Percentiles rank a stretch among this genome's conserved stretches.
Evolutionary conservation across 768 basidiomycete species (phyloP).

Genomic region (Polyporus arcularius): DNA sequence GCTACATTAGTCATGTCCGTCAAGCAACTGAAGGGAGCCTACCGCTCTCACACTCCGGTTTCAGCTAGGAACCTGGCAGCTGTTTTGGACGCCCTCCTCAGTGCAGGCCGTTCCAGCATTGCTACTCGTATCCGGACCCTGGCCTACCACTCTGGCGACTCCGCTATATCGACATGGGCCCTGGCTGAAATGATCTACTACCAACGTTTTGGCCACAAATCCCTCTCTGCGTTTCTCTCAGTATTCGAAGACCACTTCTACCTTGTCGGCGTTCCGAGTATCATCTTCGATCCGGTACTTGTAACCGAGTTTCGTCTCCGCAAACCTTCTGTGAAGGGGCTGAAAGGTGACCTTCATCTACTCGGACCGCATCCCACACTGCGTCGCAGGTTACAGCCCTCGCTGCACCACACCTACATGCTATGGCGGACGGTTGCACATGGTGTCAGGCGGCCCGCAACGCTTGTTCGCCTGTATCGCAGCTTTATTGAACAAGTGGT

Average conservation of each 20-base stretch:
- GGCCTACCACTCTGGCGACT: conserved; percentile 40
- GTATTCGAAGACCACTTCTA: conserved; percentile 56
- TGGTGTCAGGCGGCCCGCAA: background rate
- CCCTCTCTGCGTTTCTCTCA: conserved; percentile 18
- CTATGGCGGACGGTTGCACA: background rate
- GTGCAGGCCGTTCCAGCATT: conserved; percentile 60
- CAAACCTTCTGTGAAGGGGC: background rate
- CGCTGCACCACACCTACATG: background rate
- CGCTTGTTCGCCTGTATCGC: background rate
- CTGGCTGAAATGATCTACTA: conserved; percentile 32
- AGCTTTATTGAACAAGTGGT: conserved; percentile 4
- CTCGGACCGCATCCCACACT: background rate
- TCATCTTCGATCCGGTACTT: background rate
- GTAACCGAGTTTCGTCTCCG: background rate
- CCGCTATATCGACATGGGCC: conserved; percentile 24
- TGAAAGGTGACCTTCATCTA: background rate
- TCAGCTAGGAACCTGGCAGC: conserved; percentile 9
- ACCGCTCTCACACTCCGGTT: background rate
- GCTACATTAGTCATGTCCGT: background rate
- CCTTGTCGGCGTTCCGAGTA: conserved; percentile 51
- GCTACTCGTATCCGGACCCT: conserved; percentile 62
- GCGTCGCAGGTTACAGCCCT: background rate
- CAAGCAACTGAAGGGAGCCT: background rate
- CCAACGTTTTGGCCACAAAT: background rate
- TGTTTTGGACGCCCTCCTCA: conserved; percentile 20